A percentile compares a stretch with the other conserved stretches of the same genome.
Evolutionary conservation across 257 asterid species (phyloP).

Genomic region (Solanum appendiculatum): DNA sequence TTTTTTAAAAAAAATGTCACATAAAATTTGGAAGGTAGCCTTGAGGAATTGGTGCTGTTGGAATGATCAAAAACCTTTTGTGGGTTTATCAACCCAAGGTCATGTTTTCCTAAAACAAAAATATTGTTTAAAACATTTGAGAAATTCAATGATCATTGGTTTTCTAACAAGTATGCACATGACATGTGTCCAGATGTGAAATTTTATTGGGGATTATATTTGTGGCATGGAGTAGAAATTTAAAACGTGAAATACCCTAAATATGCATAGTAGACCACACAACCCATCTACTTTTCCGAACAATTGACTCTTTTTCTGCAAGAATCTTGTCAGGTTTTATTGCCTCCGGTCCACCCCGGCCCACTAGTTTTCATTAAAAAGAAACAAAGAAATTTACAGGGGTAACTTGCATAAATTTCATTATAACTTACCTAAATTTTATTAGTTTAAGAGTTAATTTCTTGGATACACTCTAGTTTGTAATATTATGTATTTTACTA

Average conservation of each 20-base stretch:
- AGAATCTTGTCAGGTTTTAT: slow-evolving; percentile 6
- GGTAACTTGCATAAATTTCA: too few relatives aligned
- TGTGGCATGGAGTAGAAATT: not conserved
- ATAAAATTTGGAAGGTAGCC: too few relatives aligned
- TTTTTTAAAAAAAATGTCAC: too few relatives aligned
- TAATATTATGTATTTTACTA: too few relatives aligned
- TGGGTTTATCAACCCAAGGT: not conserved
- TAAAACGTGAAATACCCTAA: not conserved
- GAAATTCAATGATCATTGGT: not conserved
- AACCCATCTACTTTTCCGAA: not conserved
- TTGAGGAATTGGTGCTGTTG: too few relatives aligned
- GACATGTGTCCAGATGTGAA: slow-evolving; percentile 1
- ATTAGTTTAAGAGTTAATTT: too few relatives aligned
- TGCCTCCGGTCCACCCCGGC: not conserved
- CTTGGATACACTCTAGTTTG: too few relatives aligned
- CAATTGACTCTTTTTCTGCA: slow-evolving; percentile 5
- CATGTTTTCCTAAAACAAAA: not conserved
- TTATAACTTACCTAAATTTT: too few relatives aligned
- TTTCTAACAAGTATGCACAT: not conserved
- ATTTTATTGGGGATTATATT: slow-evolving; percentile 1
- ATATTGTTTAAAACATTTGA: not conserved
- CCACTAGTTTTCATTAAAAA: not conserved
- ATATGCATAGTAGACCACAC: slow-evolving; percentile 7
- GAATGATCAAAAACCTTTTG: too few relatives aligned
- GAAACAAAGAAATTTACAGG: too few relatives aligned